Evolutionary conservation across 2,329 filamentous ascomycete species (phyloP).

Genomic region (Penicillium olsonii): DNA sequence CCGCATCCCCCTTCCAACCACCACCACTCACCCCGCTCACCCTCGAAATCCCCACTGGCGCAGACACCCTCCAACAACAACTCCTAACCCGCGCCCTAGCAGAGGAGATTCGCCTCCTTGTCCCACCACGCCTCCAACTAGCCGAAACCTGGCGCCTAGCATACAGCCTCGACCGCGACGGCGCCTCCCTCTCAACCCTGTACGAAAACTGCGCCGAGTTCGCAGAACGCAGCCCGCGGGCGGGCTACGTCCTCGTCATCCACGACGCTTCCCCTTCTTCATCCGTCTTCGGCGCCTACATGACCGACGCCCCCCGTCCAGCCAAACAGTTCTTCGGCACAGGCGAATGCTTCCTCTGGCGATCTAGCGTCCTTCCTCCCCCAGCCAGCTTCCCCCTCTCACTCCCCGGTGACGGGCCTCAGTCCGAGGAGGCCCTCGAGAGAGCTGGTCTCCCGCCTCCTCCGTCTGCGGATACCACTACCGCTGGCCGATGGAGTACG

Average conservation of each 20-base stretch:
- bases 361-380: conserved; percentile 64
- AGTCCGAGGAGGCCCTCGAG: conserved; percentile 47
- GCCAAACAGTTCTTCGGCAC: conserved; percentile 87
- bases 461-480: conserved; percentile 66
- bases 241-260: conserved; percentile 87
- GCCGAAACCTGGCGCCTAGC: conserved; percentile 81
- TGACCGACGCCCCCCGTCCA: conserved; percentile 84
- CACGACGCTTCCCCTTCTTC: conserved; percentile 61
- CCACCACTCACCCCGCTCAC: conserved; percentile 82
- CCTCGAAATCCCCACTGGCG: conserved; percentile 58
- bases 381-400: conserved; percentile 16
- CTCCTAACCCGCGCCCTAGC: conserved; percentile 74
- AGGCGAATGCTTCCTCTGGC: conserved; percentile 93
- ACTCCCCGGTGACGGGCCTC: conserved; percentile 16
- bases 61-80: conserved; percentile 55
- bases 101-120: conserved; percentile 87
- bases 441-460: conserved; percentile 66
- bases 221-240: conserved; percentile 64
- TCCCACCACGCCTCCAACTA: conserved; percentile 84
- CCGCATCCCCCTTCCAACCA: conserved; percentile 77
- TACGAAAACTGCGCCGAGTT: conserved; percentile 76
- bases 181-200: conserved; percentile 80
- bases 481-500: conserved; percentile 63
- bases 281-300: conserved; percentile 82
- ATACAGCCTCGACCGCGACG: conserved; percentile 91